phyloP scores from a whole-genome alignment of 2,329 filamentous ascomycete species.

The Neonectria magnoliae region DNA sequence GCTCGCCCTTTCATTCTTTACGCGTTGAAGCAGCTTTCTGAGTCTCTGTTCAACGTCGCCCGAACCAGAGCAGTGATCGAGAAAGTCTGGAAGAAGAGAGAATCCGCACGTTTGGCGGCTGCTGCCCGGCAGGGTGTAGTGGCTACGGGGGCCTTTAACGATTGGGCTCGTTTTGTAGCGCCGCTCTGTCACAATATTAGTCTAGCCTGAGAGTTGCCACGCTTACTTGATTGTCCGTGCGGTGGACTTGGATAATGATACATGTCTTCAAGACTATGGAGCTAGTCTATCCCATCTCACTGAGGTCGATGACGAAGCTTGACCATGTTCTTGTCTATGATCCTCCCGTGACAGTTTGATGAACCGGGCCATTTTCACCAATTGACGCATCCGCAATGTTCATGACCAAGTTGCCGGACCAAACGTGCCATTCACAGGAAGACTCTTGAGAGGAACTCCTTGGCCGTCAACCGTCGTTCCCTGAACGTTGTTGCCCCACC shows the following conservation, averaged over 20 bases:
- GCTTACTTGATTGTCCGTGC: neutral
- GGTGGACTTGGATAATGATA: neutral
- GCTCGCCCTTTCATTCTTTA: slow-evolving; percentile 32
- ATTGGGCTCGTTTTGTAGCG: slow-evolving; percentile 42
- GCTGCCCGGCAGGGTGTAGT: slow-evolving; percentile 46
- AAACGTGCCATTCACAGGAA: slow-evolving; percentile 22
- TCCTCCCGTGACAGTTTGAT: neutral
- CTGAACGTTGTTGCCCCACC: slow-evolving; percentile 31
- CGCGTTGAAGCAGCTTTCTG: slow-evolving; percentile 49
- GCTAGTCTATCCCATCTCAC: neutral
- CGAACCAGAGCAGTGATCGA: slow-evolving; percentile 57
- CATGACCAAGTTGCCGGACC: slow-evolving; percentile 21
- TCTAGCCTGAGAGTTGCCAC: slow-evolving; percentile 26
- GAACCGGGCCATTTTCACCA: neutral
- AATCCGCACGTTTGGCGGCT: neutral
- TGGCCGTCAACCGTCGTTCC: slow-evolving; percentile 21
- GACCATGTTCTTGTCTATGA: too few relatives aligned
- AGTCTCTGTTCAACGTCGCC: slow-evolving; percentile 54
- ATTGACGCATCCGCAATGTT: neutral
- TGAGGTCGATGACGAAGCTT: neutral
- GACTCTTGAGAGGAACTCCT: slow-evolving; percentile 16
- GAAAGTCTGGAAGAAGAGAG: slow-evolving; percentile 55
- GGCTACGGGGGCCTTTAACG: slow-evolving; percentile 24
- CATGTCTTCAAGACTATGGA: neutral
- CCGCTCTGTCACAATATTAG: slow-evolving; percentile 43